Conservation (phyloP, 139 green algal genomes). For the Prasinococcaceae sp. region DNA sequence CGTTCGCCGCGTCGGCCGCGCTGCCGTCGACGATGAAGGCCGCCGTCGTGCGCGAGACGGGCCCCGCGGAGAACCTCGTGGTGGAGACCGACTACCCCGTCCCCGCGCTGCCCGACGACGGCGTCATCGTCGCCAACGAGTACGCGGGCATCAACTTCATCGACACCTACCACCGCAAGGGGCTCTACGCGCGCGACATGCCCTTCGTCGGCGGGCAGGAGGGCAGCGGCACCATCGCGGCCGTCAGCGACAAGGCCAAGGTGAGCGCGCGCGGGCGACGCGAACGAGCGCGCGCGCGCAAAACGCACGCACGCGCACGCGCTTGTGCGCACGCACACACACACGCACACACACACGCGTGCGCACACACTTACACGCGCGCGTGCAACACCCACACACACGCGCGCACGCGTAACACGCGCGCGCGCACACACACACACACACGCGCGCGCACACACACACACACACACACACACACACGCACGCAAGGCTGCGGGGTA, state of each 20-base stretch:
- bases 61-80: conserved; percentile 8
- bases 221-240: conserved; percentile 9
- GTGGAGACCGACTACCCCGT: conserved; percentile 17
- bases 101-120: conserved; percentile 5
- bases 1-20: background rate
- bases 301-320: too few relatives aligned
- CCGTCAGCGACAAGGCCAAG: conserved; percentile 7
- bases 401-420: too few relatives aligned
- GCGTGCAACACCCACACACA: too few relatives aligned
- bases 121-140: conserved; percentile 13
- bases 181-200: conserved; percentile 17
- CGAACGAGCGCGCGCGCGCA: too few relatives aligned
- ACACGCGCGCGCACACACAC: too few relatives aligned
- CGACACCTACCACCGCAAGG: conserved; percentile 18
- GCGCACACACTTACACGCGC: too few relatives aligned
- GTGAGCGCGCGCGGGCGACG: background rate
- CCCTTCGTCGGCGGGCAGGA: conserved; percentile 19
- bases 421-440: too few relatives aligned
- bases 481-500: too few relatives aligned
- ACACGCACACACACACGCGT: too few relatives aligned
- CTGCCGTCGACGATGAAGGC: background rate
- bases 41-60: conserved; percentile 16
- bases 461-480: too few relatives aligned
- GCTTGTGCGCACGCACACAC: too few relatives aligned
- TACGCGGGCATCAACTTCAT: conserved; percentile 21